Evolutionary conservation across 1,284 basidiomycete species (phyloP).

Genomic region (Heterobasidion irregulare): DNA sequence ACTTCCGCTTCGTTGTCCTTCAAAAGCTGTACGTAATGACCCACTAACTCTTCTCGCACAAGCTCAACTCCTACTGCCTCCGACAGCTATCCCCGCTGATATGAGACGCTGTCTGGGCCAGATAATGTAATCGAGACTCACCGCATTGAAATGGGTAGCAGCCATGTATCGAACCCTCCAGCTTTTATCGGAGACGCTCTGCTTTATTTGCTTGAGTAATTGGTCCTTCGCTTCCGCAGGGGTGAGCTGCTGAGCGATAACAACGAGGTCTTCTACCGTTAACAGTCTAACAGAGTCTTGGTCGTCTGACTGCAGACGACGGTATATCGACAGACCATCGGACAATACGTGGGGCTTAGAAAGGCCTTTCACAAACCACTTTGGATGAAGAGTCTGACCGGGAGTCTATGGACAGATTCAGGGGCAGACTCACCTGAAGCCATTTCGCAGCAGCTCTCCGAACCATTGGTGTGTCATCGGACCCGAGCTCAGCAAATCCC

Average conservation of each 20-base stretch:
- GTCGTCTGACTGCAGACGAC: constrained; percentile 92
- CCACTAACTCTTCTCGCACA: constrained; percentile 90
- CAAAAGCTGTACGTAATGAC: constrained; percentile 88
- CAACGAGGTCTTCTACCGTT: constrained; percentile 95
- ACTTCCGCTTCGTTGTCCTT: constrained; percentile 99
- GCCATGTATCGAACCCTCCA: constrained; percentile 99
- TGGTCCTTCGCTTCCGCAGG: constrained; percentile 89
- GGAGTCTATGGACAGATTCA: not conserved
- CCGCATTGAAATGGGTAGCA: constrained; percentile 96
- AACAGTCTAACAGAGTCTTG: constrained; percentile 97
- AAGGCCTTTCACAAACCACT: constrained; percentile 76
- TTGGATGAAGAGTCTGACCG: constrained; percentile 10
- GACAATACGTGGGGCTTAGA: constrained; percentile 75
- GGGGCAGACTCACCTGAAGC: constrained; percentile 70
- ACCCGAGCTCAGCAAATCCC: constrained; percentile 76
- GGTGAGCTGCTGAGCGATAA: constrained; percentile 80
- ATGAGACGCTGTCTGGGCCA: constrained; percentile 1
- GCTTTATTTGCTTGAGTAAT: constrained; percentile 81
- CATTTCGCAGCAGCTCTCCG: constrained; percentile 94
- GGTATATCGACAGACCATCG: constrained; percentile 91
- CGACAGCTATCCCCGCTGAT: constrained; percentile 53
- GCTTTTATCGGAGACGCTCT: constrained; percentile 90
- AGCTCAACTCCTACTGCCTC: constrained; percentile 88
- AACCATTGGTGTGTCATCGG: constrained; percentile 99
- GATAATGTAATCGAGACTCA: constrained; percentile 21